Evolutionary conservation across 805 yeast species (phyloP), one percentile per base, ranked within the genome.

Genomic region (Teunomyces aglyptinius): DNA sequence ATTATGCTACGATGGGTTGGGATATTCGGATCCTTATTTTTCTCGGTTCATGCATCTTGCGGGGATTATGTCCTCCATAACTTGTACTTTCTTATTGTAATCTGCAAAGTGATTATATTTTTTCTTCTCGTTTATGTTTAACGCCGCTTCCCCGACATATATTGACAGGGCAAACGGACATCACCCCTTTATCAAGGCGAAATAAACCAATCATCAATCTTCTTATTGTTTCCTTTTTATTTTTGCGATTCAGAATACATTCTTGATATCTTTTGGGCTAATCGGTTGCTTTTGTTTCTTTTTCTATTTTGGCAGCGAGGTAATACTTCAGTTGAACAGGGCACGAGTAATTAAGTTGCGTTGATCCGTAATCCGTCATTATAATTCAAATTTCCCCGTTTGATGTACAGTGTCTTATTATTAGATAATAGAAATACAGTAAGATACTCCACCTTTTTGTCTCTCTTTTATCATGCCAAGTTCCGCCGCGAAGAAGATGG

Each of bases 11-110:
- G 26, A 24, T 24, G 18, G 33, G 16, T 31, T 31, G 33, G 5
- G 11, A 13, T 8, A 31, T 31, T 31, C 33, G 33, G 33, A n/a
- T 31, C 33, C 7, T 13, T 31, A 29, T 13, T 31, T 31, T 31
- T 15, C 16, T 31, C 33, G 18, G 33, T 31, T 13, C 6, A 15
- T 13, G 15, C n/a, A 36, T 36, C 13, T 36, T 36, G 39, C 39
- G 39, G 39, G 39, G 39, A 36, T 20, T 36, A 36, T 20, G 28
- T 36, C 39, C 39, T 36, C 11, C 28, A 10, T 6, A 36, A 20
- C 39, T 10, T 36, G 39, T 22, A 36, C 6, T 19, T n/a, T 36
- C 39, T 15, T 8, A 8, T 7, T 11, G 12, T 28, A 36, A 22
- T 13, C 27, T 19, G 39, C 18, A 22, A 35, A 29, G 12, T 13